phyloP scores from a whole-genome alignment of 2,329 filamentous ascomycete species.

The Sarocladium strictum region DNA sequence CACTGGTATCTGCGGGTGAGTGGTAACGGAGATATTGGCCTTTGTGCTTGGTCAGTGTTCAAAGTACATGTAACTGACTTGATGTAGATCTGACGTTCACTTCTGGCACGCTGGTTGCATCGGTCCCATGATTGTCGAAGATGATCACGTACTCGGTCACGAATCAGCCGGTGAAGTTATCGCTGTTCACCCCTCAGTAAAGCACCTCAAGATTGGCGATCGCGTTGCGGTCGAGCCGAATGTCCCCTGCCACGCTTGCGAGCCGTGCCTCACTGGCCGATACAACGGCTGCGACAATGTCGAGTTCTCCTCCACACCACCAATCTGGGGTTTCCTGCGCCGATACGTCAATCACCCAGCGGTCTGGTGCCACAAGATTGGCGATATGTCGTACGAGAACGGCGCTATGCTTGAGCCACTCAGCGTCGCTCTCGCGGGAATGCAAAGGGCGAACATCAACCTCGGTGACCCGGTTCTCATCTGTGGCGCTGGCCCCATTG shows the following conservation, averaged over 20 bases:
- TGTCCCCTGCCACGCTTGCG: conserved; percentile 84
- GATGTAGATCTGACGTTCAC: conserved; percentile 76
- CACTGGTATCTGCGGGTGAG: conserved; percentile 95
- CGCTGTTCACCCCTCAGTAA: conserved; percentile 76
- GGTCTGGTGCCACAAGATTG: conserved; percentile 94
- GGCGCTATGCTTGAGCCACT: conserved; percentile 88
- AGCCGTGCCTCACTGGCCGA: conserved; percentile 83
- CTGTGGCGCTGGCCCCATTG: conserved; percentile 91
- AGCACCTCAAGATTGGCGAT: conserved; percentile 72
- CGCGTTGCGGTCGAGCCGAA: conserved; percentile 92
- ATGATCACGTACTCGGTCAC: conserved; percentile 88
- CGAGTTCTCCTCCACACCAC: conserved; percentile 83
- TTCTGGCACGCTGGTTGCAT: conserved; percentile 97
- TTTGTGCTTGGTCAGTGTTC: too few species aligned
- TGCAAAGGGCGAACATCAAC: conserved; percentile 74
- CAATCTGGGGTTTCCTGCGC: conserved; percentile 77
- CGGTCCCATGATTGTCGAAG: conserved; percentile 88
- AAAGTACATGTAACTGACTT: background rate
- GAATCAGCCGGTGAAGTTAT: conserved; percentile 84
- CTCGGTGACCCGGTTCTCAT: conserved; percentile 85
- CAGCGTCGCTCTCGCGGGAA: conserved; percentile 79
- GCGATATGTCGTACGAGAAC: conserved; percentile 84
- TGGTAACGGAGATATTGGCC: conserved; percentile 17
- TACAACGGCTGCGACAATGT: conserved; percentile 93
- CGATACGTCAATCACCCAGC: conserved; percentile 94